Percentiles rank a stretch among this genome's conserved stretches.
phyloP scores from a whole-genome alignment of 1,139 yeast genomes.

The Suhomyces choctaworum region DNA sequence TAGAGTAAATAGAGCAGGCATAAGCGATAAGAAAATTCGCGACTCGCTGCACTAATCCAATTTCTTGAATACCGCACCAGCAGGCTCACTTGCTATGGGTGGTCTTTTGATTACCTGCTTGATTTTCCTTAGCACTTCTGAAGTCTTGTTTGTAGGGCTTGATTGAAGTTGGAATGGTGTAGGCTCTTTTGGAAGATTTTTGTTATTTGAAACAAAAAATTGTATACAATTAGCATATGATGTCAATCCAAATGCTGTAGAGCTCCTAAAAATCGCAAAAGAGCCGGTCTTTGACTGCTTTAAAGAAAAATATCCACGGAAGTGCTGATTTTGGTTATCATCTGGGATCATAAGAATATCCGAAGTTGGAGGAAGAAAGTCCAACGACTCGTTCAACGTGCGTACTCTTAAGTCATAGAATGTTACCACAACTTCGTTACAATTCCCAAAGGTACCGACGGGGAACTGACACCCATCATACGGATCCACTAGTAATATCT shows the following conservation, averaged over 20 bases:
- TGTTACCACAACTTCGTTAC: slow-evolving; percentile 18
- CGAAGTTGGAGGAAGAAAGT: neutral
- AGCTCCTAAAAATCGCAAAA: too few species aligned
- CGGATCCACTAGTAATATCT: slow-evolving; percentile 3
- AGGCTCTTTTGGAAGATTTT: neutral
- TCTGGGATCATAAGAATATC: slow-evolving; percentile 2
- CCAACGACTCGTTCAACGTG: neutral
- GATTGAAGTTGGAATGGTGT: neutral
- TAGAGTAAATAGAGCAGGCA: slow-evolving; percentile 4
- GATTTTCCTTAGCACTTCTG: neutral
- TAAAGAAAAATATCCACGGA: too few species aligned
- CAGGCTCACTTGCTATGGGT: neutral
- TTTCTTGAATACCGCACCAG: neutral
- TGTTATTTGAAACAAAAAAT: slow-evolving; percentile 9
- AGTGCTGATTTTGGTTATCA: neutral
- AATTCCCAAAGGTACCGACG: neutral
- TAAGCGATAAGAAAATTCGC: slow-evolving; percentile 9
- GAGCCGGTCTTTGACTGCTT: too few species aligned
- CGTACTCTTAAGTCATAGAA: slow-evolving; percentile 19
- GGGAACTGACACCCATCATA: neutral
- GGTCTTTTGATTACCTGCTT: too few species aligned
- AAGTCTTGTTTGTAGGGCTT: slow-evolving; percentile 1
- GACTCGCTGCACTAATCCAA: neutral
- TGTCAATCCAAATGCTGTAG: too few species aligned
- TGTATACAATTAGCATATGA: slow-evolving; percentile 10